Evolutionary conservation across 1,284 basidiomycete species (phyloP).

Genomic region (Fomes fomentarius): DNA sequence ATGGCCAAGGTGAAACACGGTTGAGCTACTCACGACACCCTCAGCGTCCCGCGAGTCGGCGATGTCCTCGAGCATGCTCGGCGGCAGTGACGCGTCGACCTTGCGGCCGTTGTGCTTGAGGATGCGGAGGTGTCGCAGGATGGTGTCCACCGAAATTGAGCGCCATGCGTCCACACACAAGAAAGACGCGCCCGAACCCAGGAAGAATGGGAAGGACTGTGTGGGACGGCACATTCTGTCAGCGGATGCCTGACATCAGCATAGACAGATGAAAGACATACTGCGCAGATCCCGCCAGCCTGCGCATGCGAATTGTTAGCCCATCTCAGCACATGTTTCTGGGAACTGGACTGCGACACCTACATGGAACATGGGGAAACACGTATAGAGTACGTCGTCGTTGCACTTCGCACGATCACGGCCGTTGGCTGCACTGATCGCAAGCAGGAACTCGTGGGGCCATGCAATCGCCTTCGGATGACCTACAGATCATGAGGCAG

Average conservation of each 20-base stretch:
- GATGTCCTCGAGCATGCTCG: conserved; percentile 11
- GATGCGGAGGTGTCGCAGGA: conserved; percentile 5
- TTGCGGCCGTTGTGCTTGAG: conserved; percentile 10
- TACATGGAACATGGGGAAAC: conserved; percentile 16
- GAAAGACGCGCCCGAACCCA: conserved; percentile 6
- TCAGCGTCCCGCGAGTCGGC: background rate
- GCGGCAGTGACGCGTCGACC: conserved; percentile 5
- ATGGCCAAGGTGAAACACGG: too few species aligned
- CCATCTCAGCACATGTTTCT: background rate
- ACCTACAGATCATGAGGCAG: background rate
- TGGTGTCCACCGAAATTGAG: conserved; percentile 4
- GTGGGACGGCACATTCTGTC: background rate
- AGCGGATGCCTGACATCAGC: too few species aligned
- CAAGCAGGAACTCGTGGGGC: conserved; percentile 8
- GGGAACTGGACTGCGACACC: background rate
- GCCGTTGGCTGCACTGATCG: conserved; percentile 4
- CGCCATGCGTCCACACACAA: conserved; percentile 9
- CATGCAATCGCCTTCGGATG: conserved; percentile 5
- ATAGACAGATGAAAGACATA: background rate
- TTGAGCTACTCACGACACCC: conserved; percentile 2
- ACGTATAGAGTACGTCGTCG: conserved; percentile 9
- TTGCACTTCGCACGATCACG: conserved; percentile 5
- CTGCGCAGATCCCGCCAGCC: conserved; percentile 8
- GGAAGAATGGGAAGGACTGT: conserved; percentile 11
- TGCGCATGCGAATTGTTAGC: background rate